A percentile compares a stretch with the other conserved stretches of the same genome.
These are phyloP conservation scores for Clavispora vitiphila DNA, from an alignment of 805 yeast species.

Conservation along the genomic window DNA sequence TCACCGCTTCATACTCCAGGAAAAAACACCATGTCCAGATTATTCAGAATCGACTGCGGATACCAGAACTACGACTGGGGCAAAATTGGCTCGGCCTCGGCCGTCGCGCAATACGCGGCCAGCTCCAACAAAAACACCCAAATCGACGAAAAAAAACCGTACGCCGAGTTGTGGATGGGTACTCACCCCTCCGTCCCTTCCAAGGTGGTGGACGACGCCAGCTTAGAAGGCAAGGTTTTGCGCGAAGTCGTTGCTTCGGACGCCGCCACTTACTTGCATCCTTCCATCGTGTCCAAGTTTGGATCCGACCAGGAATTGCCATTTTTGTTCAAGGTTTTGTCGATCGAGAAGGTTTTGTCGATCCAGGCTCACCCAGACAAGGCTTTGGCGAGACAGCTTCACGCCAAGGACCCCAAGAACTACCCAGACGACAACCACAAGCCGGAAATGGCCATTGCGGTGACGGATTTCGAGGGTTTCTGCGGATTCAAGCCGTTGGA, in stretches of 20 bases:
- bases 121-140: slow-evolving; percentile 55
- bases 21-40: slow-evolving; percentile 18
- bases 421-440: slow-evolving; percentile 98
- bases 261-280: slow-evolving; percentile 59
- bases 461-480: slow-evolving; percentile 93
- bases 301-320: slow-evolving; percentile 73
- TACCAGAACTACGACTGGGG: slow-evolving; percentile 79
- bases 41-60: slow-evolving; percentile 47
- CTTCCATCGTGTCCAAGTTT: slow-evolving; percentile 55
- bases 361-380: slow-evolving; percentile 99
- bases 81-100: slow-evolving; percentile 74
- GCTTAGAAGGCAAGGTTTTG: slow-evolving; percentile 46
- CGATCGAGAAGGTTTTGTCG: slow-evolving; percentile 86
- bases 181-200: slow-evolving; percentile 94
- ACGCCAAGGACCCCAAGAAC: slow-evolving; percentile 79
- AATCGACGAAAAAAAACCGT: slow-evolving; percentile 74
- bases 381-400: slow-evolving; percentile 68
- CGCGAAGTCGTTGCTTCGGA: slow-evolving; percentile 59
- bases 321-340: slow-evolving; percentile 87
- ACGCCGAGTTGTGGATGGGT: slow-evolving; percentile 99
- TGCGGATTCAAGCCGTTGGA: slow-evolving; percentile 94
- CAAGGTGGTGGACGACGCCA: slow-evolving; percentile 37
- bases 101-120: slow-evolving; percentile 85
- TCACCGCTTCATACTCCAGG: too few relatives aligned
- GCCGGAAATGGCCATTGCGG: slow-evolving; percentile 99